Evolutionary conservation across 129 eudicot genomes (phyloP).

Genomic region (Lactuca saligna): DNA sequence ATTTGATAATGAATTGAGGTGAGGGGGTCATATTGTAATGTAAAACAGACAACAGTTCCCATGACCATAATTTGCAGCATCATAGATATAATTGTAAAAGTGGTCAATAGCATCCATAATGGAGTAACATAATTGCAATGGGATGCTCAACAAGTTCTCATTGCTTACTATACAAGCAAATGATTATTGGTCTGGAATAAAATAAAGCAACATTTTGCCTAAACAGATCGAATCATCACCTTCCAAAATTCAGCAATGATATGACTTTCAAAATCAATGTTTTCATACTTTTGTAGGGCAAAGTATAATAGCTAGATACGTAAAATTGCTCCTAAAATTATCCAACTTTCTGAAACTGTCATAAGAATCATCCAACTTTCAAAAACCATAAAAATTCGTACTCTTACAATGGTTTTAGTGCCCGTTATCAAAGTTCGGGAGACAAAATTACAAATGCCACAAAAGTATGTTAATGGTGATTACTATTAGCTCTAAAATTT

Average conservation of each 20-base stretch:
- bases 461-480: background rate
- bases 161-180: conserved; percentile 6
- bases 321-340: background rate
- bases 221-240: conserved; percentile 13
- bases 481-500: background rate
- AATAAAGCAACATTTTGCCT: background rate
- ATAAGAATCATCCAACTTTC: background rate
- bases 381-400: background rate
- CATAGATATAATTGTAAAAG: background rate
- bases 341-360: too few species aligned
- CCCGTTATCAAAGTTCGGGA: background rate
- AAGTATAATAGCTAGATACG: background rate
- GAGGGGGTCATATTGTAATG: background rate
- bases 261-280: background rate
- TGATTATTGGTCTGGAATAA: background rate
- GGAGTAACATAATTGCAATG: background rate
- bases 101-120: conserved; percentile 1
- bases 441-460: background rate
- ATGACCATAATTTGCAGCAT: background rate
- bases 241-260: conserved; percentile 1
- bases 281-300: conserved; percentile 1
- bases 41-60: background rate
- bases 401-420: background rate
- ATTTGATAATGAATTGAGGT: background rate
- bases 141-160: background rate